Conservation (phyloP, 352 stramenopile species). For the Phytopythium aichiense region DNA sequence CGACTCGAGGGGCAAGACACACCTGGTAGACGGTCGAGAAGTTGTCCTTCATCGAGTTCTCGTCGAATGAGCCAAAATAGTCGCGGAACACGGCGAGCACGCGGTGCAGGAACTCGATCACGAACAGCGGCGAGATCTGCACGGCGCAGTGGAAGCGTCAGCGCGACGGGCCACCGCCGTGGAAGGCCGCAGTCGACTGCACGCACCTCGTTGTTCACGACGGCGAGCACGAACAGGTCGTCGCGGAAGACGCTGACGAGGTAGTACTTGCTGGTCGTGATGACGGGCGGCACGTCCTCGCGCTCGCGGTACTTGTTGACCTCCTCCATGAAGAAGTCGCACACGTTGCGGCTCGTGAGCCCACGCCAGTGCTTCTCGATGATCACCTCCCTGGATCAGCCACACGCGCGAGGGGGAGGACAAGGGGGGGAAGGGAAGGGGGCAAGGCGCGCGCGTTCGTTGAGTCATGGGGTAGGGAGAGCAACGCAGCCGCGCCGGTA, state of each 20-base stretch:
- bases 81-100: conserved; percentile 95
- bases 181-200: too few species aligned
- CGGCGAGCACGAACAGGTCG: conserved; percentile 94
- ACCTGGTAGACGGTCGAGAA: conserved; percentile 96
- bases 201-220: conserved; percentile 91
- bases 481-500: neutral
- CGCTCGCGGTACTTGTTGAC: conserved; percentile 91
- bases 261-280: conserved; percentile 87
- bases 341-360: conserved; percentile 93
- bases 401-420: neutral
- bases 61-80: conserved; percentile 96
- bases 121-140: conserved; percentile 78
- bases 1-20: neutral
- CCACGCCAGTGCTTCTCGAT: conserved; percentile 99
- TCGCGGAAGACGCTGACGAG: conserved; percentile 92
- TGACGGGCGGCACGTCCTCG: conserved; percentile 87
- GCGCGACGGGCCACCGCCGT: too few species aligned
- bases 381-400: conserved; percentile 87
- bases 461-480: neutral
- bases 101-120: conserved; percentile 97
- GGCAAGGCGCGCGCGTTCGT: neutral
- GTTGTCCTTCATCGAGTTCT: conserved; percentile 97
- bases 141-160: neutral
- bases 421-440: conserved; percentile 10
- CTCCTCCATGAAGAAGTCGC: conserved; percentile 98